Evolutionary conservation across 2,329 filamentous ascomycete species (phyloP).

Genomic region (Diaporthe sp.): DNA sequence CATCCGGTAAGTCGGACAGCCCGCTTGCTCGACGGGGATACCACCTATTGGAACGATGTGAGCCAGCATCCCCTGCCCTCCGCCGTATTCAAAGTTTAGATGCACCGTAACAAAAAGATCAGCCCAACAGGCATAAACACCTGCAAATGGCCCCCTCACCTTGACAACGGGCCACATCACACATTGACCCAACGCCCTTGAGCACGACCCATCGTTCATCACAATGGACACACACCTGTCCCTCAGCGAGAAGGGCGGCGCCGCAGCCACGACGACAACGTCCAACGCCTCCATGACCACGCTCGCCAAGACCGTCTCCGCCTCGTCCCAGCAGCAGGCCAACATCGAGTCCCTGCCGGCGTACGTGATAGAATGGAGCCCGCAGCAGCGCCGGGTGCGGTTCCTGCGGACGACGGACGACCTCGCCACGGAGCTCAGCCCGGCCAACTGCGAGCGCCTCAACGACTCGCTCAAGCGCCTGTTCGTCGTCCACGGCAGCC

Average conservation of each 20-base stretch:
- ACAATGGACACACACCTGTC: slow-evolving; percentile 4
- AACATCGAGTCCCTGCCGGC: slow-evolving; percentile 38
- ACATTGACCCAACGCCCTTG: neutral
- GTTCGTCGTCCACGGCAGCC: slow-evolving; percentile 49
- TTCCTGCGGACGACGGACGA: slow-evolving; percentile 41
- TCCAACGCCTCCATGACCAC: slow-evolving; percentile 25
- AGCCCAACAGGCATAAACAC: neutral
- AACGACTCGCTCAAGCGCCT: slow-evolving; percentile 36
- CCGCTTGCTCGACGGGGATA: neutral
- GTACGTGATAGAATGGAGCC: slow-evolving; percentile 42
- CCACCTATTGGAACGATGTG: neutral
- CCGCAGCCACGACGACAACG: neutral
- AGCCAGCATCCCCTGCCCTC: slow-evolving; percentile 23
- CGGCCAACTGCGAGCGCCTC: slow-evolving; percentile 33
- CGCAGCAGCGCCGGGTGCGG: slow-evolving; percentile 36
- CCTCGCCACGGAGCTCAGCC: slow-evolving; percentile 41
- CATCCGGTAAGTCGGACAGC: slow-evolving; percentile 19
- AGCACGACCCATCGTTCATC: neutral
- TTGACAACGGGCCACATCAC: neutral
- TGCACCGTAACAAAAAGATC: slow-evolving; percentile 1
- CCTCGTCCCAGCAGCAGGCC: slow-evolving; percentile 17
- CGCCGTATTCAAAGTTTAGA: slow-evolving; percentile 21
- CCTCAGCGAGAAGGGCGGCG: neutral
- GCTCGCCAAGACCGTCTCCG: neutral
- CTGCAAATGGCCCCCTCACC: slow-evolving; percentile 3